Percentiles rank a stretch among this genome's conserved stretches.
phyloP scores from a whole-genome alignment of 2,329 filamentous ascomycete species.

The Rutstroemia sp. region DNA sequence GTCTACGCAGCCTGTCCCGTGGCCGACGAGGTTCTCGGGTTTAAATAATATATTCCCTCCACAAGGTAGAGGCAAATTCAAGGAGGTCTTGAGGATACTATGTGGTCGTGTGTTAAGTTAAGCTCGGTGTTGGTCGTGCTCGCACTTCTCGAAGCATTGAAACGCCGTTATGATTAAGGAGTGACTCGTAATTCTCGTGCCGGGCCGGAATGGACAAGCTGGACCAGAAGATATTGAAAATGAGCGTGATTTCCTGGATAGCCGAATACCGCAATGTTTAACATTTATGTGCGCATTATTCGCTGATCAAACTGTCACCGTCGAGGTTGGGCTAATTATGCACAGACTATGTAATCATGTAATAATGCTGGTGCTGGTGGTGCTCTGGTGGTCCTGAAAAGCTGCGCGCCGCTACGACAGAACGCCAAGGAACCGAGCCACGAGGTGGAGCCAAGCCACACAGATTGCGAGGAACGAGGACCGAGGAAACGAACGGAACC shows the following conservation, averaged over 20 bases:
- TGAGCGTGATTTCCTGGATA: neutral
- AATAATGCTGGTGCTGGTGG: too few species aligned
- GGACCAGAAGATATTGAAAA: neutral
- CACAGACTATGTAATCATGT: neutral
- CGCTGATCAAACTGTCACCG: neutral
- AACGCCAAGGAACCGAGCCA: neutral
- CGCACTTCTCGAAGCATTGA: slow-evolving; percentile 4
- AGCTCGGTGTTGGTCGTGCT: slow-evolving; percentile 14
- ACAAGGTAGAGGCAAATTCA: neutral
- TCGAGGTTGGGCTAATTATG: neutral
- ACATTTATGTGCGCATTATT: neutral
- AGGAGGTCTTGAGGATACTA: slow-evolving; percentile 17
- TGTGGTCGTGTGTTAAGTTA: slow-evolving; percentile 7
- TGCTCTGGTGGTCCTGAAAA: too few species aligned
- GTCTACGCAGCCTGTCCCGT: neutral
- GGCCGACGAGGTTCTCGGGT: neutral
- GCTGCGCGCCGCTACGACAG: neutral
- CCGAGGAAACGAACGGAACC: too few species aligned
- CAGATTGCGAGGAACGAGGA: neutral
- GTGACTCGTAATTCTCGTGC: neutral
- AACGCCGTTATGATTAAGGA: neutral
- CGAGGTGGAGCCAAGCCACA: neutral
- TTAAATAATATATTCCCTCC: neutral
- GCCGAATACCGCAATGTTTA: neutral
- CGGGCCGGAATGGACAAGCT: neutral